phyloP scores from a whole-genome alignment of 106 monocot species.

The Phalaenopsis aphrodite region DNA sequence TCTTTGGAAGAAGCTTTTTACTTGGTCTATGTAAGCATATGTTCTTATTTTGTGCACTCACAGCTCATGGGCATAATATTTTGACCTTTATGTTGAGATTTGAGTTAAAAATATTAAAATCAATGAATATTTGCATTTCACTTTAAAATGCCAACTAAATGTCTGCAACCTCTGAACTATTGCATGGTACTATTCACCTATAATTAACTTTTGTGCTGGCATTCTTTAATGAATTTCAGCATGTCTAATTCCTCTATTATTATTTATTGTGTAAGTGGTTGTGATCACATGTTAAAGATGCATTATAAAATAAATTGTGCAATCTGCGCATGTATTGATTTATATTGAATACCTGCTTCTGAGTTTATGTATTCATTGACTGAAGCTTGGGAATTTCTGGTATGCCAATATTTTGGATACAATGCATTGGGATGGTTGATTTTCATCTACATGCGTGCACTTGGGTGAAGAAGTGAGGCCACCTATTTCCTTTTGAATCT shows the following conservation, averaged over 20 bases:
- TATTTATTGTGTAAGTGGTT: not conserved
- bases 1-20: conserved; percentile 84
- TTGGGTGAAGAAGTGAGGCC: no score
- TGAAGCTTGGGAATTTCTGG: no score
- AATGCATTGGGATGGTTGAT: no score
- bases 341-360: no score
- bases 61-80: not conserved
- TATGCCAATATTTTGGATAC: no score
- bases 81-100: not conserved
- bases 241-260: not conserved
- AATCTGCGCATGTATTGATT: no score
- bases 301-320: no score
- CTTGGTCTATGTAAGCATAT: conserved; percentile 70
- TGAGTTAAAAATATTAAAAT: not conserved
- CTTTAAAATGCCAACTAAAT: not conserved
- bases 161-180: not conserved
- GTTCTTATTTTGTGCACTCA: not conserved
- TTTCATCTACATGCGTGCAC: no score
- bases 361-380: no score
- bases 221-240: not conserved
- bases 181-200: not conserved
- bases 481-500: no score
- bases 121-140: not conserved
- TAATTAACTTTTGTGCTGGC: not conserved
- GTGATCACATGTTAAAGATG: no score